Conservation (phyloP, 768 basidiomycete species). For the Naematelia aurantialba region DNA sequence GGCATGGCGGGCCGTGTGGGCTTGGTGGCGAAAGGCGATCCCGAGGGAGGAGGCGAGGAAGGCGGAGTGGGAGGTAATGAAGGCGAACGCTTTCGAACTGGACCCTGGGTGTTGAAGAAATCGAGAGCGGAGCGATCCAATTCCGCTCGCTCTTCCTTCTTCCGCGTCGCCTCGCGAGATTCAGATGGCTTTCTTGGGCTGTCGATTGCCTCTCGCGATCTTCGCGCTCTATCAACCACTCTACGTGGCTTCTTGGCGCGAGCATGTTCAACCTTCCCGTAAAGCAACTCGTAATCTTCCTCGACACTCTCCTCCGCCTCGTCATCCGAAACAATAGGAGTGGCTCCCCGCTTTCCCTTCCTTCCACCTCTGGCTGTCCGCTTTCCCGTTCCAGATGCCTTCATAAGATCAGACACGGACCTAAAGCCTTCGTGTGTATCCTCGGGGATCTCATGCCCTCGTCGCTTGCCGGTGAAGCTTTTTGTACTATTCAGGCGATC, state of each 20-base stretch:
- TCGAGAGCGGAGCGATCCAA: conserved; percentile 23
- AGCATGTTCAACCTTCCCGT: conserved; percentile 3
- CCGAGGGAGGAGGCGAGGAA: conserved; percentile 12
- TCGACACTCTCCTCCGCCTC: conserved; percentile 16
- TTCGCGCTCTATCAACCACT: neutral
- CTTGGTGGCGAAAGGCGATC: conserved; percentile 15
- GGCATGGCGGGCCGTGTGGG: neutral
- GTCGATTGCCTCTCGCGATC: neutral
- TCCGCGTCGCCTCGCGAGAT: conserved; percentile 14
- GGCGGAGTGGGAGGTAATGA: conserved; percentile 22
- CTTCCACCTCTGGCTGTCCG: conserved; percentile 9
- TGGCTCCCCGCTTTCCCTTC: conserved; percentile 3
- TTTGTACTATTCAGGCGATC: conserved; percentile 1
- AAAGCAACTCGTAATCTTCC: conserved; percentile 15
- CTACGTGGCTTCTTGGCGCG: conserved; percentile 7
- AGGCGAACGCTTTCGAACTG: conserved; percentile 9
- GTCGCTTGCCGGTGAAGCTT: conserved; percentile 32
- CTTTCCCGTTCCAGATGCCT: conserved; percentile 18
- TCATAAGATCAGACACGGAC: conserved; percentile 33
- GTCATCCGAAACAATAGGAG: conserved; percentile 9
- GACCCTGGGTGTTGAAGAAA: conserved; percentile 33
- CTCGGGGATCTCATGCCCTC: conserved; percentile 48
- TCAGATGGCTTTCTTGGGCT: conserved; percentile 15
- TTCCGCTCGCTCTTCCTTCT: conserved; percentile 10
- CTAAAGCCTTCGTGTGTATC: conserved; percentile 45